Evolutionary conservation across 1,284 basidiomycete genomes (phyloP).

Genomic region (Garcileccinum viscosum): DNA sequence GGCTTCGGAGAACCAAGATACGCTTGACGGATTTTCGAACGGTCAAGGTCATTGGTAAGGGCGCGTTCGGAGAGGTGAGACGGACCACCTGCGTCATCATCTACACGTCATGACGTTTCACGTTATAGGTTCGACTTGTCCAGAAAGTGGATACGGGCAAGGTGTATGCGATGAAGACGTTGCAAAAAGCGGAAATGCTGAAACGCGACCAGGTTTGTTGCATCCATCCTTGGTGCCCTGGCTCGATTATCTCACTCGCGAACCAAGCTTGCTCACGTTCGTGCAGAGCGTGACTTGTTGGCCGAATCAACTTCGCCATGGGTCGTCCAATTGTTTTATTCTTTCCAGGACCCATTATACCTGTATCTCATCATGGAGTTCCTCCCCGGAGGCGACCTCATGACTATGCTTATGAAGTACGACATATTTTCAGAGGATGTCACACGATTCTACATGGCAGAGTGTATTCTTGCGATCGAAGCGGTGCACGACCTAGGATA

Average conservation of each 20-base stretch:
- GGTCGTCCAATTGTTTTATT: slow-evolving; percentile 98
- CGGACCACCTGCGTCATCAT: background rate
- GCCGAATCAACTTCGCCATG: slow-evolving; percentile 98
- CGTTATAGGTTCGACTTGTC: slow-evolving; percentile 82
- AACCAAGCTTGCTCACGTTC: slow-evolving; percentile 89
- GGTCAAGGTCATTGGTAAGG: slow-evolving; percentile 98
- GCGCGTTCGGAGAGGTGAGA: slow-evolving; percentile 92
- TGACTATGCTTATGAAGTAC: slow-evolving; percentile 99
- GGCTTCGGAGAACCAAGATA: slow-evolving; percentile 90
- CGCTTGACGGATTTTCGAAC: slow-evolving; percentile 94
- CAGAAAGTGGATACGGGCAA: slow-evolving; percentile 98
- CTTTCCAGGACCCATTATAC: slow-evolving; percentile 96
- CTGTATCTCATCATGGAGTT: slow-evolving; percentile 99
- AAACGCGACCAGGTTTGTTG: slow-evolving; percentile 91
- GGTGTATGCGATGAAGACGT: slow-evolving; percentile 99
- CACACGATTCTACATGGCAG: slow-evolving; percentile 98
- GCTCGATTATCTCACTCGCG: slow-evolving; percentile 8
- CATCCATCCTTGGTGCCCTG: background rate
- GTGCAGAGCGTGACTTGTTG: slow-evolving; percentile 97
- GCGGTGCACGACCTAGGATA: slow-evolving; percentile 99
- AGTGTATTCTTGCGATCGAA: slow-evolving; percentile 97
- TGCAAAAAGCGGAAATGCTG: slow-evolving; percentile 99
- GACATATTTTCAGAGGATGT: slow-evolving; percentile 99
- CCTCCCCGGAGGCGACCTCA: slow-evolving; percentile 95
- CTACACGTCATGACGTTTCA: slow-evolving; percentile 3